These are phyloP conservation scores for Hypomyces perniciosus DNA, from an alignment of 2,329 filamentous ascomycete genomes.

Conservation along the genomic window DNA sequence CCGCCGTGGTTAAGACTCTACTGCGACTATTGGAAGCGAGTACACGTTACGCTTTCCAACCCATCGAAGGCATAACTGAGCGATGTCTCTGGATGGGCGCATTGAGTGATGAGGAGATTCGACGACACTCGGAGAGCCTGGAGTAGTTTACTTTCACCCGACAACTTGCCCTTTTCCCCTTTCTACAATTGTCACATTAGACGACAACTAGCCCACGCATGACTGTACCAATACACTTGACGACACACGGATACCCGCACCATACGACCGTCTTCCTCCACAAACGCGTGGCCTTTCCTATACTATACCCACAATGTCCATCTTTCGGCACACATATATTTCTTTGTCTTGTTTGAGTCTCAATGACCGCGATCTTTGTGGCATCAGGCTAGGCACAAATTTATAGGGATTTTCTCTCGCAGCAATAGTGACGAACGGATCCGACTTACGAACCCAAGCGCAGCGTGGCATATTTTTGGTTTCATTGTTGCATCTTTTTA, in stretches of 20 bases:
- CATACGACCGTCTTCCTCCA: not conserved
- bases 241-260: not conserved
- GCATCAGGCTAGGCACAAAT: no score
- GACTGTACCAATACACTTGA: not conserved
- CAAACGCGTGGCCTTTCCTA: not conserved
- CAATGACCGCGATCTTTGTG: not conserved
- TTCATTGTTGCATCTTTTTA: not conserved
- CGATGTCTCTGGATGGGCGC: conserved; percentile 82
- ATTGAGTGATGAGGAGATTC: conserved; percentile 68
- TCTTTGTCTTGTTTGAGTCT: not conserved
- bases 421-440: not conserved
- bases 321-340: not conserved
- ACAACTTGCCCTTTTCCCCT: not conserved
- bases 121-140: conserved; percentile 44
- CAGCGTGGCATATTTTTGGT: conserved; percentile 4
- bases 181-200: not conserved
- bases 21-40: conserved; percentile 74
- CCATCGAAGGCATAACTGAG: conserved; percentile 71
- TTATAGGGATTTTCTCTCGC: not conserved
- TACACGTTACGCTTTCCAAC: conserved; percentile 65
- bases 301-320: not conserved
- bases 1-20: conserved; percentile 72
- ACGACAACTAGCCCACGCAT: not conserved
- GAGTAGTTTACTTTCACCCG: conserved; percentile 28
- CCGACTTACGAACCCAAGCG: conserved; percentile 10